phyloP scores from a whole-genome alignment of 768 basidiomycete genomes.

The Boletus tylopilopsis region DNA sequence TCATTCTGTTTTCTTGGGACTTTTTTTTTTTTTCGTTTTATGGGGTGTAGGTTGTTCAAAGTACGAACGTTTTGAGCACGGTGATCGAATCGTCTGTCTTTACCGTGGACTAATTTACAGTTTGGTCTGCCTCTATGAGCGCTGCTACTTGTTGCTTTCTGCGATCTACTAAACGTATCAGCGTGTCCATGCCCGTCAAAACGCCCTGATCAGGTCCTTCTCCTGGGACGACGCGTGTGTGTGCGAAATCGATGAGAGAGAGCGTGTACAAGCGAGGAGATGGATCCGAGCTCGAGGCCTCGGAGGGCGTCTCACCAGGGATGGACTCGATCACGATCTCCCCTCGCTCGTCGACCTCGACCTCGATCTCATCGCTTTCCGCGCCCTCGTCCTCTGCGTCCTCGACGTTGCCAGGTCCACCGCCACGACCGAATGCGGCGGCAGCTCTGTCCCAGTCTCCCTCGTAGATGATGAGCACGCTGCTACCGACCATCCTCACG shows the following conservation, averaged over 20 bases:
- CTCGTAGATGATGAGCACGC: constrained; percentile 80
- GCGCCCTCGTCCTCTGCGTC: background rate
- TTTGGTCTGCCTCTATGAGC: background rate
- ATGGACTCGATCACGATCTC: constrained; percentile 20
- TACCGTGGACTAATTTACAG: background rate
- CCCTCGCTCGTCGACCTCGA: constrained; percentile 31
- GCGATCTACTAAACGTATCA: constrained; percentile 56
- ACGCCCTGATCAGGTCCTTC: constrained; percentile 79
- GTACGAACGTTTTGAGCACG: too few relatives aligned
- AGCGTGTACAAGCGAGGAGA: constrained; percentile 44
- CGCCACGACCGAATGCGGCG: constrained; percentile 35
- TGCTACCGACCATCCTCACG: constrained; percentile 78
- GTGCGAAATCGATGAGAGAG: constrained; percentile 93
- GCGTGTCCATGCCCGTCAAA: constrained; percentile 66
- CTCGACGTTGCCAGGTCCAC: constrained; percentile 12
- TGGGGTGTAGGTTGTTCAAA: background rate
- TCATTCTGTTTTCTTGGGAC: background rate
- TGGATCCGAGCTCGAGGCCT: constrained; percentile 32
- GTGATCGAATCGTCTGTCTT: too few relatives aligned
- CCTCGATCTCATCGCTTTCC: constrained; percentile 36
- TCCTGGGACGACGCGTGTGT: constrained; percentile 65
- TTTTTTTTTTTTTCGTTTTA: background rate
- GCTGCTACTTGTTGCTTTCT: constrained; percentile 45
- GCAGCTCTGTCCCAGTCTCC: constrained; percentile 45
- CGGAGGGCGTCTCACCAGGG: constrained; percentile 23